A percentile compares a stretch with the other conserved stretches of the same genome.
phyloP scores from a whole-genome alignment of 140 eudicot genomes.

The Oenanthe javanica region DNA sequence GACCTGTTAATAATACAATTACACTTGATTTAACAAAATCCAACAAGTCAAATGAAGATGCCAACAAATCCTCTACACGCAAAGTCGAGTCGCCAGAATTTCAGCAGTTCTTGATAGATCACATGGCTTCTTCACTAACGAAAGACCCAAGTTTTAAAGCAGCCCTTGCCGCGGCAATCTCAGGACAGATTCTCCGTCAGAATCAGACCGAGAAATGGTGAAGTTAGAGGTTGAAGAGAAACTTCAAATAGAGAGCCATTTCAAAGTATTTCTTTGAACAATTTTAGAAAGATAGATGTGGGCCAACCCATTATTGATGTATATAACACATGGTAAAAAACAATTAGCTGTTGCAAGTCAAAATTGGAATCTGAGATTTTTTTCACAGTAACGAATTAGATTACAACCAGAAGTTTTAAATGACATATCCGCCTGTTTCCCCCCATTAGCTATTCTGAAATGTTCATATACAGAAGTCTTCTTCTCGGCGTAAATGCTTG shows the following conservation, averaged over 20 bases:
- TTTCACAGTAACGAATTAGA: too few relatives aligned
- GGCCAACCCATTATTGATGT: constrained; percentile 22
- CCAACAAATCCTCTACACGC: constrained; percentile 13
- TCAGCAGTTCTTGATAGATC: constrained; percentile 66
- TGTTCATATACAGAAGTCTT: not conserved
- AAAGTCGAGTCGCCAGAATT: constrained; percentile 45
- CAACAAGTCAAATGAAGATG: constrained; percentile 15
- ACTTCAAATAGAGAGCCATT: not conserved
- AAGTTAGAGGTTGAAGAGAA: not conserved
- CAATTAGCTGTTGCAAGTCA: not conserved
- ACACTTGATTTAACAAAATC: constrained; percentile 65
- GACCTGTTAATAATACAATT: constrained; percentile 38
- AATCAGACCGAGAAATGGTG: constrained; percentile 54
- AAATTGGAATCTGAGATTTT: not conserved
- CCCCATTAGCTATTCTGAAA: not conserved
- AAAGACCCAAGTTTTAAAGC: constrained; percentile 75
- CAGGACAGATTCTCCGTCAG: constrained; percentile 59
- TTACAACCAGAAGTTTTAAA: not conserved
- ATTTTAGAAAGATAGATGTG: not conserved
- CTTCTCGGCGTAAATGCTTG: not conserved
- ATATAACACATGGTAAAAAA: constrained; percentile 28
- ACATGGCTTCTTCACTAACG: constrained; percentile 76
- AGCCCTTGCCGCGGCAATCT: constrained; percentile 78
- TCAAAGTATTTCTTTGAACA: constrained; percentile 9
- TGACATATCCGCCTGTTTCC: not conserved